Conservation (phyloP, 176 grass and related monocot species). For the Avena eriantha region DNA sequence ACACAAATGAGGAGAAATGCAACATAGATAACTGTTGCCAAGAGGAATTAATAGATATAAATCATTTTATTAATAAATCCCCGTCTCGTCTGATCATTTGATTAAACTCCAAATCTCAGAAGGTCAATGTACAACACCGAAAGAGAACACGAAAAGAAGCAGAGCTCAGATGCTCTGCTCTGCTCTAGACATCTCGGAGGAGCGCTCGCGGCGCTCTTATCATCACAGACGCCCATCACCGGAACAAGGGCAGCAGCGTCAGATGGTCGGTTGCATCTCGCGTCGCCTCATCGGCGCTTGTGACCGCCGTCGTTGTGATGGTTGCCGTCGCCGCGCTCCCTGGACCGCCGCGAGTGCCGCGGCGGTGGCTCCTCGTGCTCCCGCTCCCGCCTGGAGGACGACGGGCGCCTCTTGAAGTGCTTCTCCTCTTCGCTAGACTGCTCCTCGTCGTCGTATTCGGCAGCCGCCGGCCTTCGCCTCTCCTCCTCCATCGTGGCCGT, state of each 20-base stretch:
- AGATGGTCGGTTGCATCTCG: neutral
- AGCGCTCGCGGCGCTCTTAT: conserved; percentile 20
- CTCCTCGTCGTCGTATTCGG: conserved; percentile 51
- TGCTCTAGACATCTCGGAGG: neutral
- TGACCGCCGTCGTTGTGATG: conserved; percentile 29
- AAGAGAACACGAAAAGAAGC: conserved; percentile 11
- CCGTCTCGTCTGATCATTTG: conserved; percentile 36
- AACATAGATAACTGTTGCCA: neutral
- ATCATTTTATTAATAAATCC: conserved; percentile 26
- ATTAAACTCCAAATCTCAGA: conserved; percentile 9
- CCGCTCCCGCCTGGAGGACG: conserved; percentile 58
- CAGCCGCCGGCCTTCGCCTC: conserved; percentile 29
- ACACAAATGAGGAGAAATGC: neutral
- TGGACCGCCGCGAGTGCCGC: conserved; percentile 45
- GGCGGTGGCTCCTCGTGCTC: conserved; percentile 47
- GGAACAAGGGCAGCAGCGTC: neutral
- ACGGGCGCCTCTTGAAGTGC: conserved; percentile 90
- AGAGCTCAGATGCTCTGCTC: conserved; percentile 16
- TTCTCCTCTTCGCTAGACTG: conserved; percentile 77
- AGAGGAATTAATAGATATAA: no score
- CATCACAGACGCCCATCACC: neutral
- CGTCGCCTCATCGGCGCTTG: conserved; percentile 54
- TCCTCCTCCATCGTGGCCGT: conserved; percentile 22
- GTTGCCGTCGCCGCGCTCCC: conserved; percentile 38
- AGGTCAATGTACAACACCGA: conserved; percentile 29